These are phyloP conservation scores for Pyrenochaeta sp. DNA, from an alignment of 2,329 filamentous ascomycete genomes.

Conservation along the genomic window DNA sequence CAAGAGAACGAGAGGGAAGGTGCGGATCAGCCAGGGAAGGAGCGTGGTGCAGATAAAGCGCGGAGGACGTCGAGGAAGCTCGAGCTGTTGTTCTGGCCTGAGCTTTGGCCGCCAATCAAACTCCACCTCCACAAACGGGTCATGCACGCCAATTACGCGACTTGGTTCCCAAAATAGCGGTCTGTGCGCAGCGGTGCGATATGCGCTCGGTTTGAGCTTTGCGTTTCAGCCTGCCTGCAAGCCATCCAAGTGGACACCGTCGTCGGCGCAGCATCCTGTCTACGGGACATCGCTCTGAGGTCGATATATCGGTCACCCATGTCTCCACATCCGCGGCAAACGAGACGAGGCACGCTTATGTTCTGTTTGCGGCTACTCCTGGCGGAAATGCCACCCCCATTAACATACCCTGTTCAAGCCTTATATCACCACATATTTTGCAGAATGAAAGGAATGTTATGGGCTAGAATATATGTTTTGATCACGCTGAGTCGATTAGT, in stretches of 20 bases:
- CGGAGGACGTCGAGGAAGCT: conserved; percentile 23
- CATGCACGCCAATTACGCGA: conserved; percentile 23
- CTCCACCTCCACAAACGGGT: conserved; percentile 18
- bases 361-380: not conserved
- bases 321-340: not conserved
- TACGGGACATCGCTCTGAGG: not conserved
- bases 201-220: conserved; percentile 16
- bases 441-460: too few species aligned
- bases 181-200: conserved; percentile 11
- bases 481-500: too few species aligned
- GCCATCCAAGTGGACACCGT: not conserved
- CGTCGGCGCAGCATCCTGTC: not conserved
- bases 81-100: conserved; percentile 13
- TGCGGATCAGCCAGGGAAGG: conserved; percentile 1
- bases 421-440: too few species aligned
- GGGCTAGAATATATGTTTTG: too few species aligned
- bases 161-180: conserved; percentile 30
- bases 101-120: conserved; percentile 27
- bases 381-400: too few species aligned
- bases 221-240: conserved; percentile 24
- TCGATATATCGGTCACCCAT: not conserved
- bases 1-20: conserved; percentile 1
- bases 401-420: too few species aligned
- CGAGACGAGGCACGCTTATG: not conserved
- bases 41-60: conserved; percentile 9